Evolutionary conservation across 2,329 filamentous ascomycete species (phyloP).

Genomic region (Fusarium mangiferae): DNA sequence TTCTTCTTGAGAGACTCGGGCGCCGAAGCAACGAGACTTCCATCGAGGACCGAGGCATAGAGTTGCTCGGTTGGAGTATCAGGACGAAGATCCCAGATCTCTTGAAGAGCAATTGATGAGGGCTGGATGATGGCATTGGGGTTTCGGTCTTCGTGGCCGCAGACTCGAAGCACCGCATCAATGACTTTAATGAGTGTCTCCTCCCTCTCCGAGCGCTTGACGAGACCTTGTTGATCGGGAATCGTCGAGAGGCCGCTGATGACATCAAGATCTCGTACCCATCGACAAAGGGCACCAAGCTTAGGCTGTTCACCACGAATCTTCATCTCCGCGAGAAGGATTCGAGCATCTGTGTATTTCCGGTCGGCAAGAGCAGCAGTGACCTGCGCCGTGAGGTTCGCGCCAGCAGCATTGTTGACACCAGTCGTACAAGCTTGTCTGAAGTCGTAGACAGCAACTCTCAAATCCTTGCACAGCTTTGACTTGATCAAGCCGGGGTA

Average conservation of each 20-base stretch:
- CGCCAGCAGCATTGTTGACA: constrained; percentile 67
- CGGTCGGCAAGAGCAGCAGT: constrained; percentile 73
- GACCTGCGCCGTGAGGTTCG: constrained; percentile 73
- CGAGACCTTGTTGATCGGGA: constrained; percentile 53
- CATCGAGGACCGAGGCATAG: constrained; percentile 68
- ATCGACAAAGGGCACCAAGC: constrained; percentile 75
- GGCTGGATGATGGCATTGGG: constrained; percentile 46
- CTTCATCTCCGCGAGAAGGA: constrained; percentile 76
- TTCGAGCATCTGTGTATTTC: constrained; percentile 71
- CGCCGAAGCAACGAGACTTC: constrained; percentile 59
- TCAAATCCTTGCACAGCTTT: constrained; percentile 73
- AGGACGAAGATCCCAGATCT: constrained; percentile 68
- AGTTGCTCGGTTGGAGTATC: constrained; percentile 54
- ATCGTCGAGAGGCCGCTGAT: constrained; percentile 72
- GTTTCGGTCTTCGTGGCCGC: constrained; percentile 67
- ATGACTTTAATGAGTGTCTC: constrained; percentile 68
- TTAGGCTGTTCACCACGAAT: constrained; percentile 73
- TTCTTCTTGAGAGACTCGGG: constrained; percentile 51
- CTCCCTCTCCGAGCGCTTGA: constrained; percentile 57
- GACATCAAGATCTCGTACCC: constrained; percentile 77
- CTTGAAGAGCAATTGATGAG: constrained; percentile 64
- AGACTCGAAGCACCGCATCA: constrained; percentile 72
- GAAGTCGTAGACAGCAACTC: constrained; percentile 75
- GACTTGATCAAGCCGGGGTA: constrained; percentile 74
- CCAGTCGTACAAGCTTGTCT: constrained; percentile 75